Evolutionary conservation across 1,284 basidiomycete genomes (phyloP).

Genomic region (Ustilago bromivora): DNA sequence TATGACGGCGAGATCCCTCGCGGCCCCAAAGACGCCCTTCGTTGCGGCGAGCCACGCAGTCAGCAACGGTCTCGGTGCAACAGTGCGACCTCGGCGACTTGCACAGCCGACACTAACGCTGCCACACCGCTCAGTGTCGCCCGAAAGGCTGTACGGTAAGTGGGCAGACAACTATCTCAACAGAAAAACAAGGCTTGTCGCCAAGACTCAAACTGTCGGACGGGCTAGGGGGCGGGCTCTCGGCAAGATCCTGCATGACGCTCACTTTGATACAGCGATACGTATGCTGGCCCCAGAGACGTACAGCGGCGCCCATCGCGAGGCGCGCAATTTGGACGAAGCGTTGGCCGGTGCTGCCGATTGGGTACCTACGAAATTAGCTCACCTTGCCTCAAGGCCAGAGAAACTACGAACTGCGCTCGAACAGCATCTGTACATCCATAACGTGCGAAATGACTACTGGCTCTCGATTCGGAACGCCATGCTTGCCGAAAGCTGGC

Average conservation of each 20-base stretch:
- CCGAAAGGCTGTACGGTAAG: background rate
- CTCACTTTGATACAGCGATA: background rate
- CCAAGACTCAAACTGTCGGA: background rate
- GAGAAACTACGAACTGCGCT: slow-evolving; percentile 1
- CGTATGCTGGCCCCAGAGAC: slow-evolving; percentile 6
- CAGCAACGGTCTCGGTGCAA: background rate
- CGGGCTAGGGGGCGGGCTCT: background rate
- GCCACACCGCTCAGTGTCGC: background rate
- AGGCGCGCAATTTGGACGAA: slow-evolving; percentile 19
- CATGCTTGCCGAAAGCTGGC: slow-evolving; percentile 32
- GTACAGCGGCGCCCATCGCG: slow-evolving; percentile 2
- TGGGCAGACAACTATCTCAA: background rate
- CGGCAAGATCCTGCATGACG: background rate
- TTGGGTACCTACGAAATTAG: background rate
- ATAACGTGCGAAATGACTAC: background rate
- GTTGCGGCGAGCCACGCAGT: slow-evolving; percentile 11
- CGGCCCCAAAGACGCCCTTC: slow-evolving; percentile 4
- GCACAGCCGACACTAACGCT: background rate
- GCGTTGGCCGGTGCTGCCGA: slow-evolving; percentile 9
- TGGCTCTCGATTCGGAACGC: slow-evolving; percentile 39
- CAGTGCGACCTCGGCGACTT: slow-evolving; percentile 3
- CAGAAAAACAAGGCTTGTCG: background rate
- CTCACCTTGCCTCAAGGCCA: background rate
- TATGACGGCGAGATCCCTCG: slow-evolving; percentile 14
- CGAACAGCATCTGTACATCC: background rate